A percentile compares a stretch with the other conserved stretches of the same genome.
phyloP scores from a whole-genome alignment of 2,329 filamentous ascomycete species.

The Aspergillus sp. region DNA sequence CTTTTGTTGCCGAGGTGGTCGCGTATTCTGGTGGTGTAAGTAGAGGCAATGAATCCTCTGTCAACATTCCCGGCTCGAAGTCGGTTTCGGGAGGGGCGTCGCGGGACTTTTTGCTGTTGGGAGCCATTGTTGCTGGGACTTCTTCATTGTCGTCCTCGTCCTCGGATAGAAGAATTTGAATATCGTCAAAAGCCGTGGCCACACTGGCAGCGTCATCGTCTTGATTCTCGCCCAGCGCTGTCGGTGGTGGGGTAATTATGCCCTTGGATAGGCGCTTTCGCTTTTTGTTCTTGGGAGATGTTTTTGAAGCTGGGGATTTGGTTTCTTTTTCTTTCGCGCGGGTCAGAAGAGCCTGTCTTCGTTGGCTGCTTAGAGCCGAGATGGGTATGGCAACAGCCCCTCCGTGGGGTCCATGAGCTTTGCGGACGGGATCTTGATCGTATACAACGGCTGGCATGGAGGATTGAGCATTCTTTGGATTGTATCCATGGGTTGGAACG shows the following conservation, averaged over 20 bases:
- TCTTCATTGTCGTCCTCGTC: conserved; percentile 15
- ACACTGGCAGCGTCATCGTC: conserved; percentile 43
- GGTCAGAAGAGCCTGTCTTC: conserved; percentile 24
- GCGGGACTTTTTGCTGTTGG: neutral
- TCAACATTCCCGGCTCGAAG: conserved; percentile 65
- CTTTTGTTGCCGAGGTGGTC: conserved; percentile 54
- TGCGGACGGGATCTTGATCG: conserved; percentile 31
- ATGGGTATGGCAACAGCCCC: conserved; percentile 47
- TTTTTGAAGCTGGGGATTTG: too few relatives aligned
- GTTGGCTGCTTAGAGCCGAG: conserved; percentile 44
- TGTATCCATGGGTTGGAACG: conserved; percentile 37
- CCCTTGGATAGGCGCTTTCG: neutral
- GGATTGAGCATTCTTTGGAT: neutral
- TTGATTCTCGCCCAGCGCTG: neutral
- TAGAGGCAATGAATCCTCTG: conserved; percentile 57
- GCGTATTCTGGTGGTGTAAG: conserved; percentile 65
- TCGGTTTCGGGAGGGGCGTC: conserved; percentile 39
- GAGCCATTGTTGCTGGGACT: conserved; percentile 1
- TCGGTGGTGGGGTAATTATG: conserved; percentile 9
- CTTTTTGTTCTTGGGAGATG: too few relatives aligned
- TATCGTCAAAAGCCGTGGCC: conserved; percentile 46
- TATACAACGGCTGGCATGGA: conserved; percentile 18
- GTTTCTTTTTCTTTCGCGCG: conserved; percentile 1
- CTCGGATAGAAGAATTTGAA: conserved; percentile 35
- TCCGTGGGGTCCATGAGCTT: conserved; percentile 36